Conservation (phyloP, 768 basidiomycete genomes). For the Dentipellis fragilis region DNA sequence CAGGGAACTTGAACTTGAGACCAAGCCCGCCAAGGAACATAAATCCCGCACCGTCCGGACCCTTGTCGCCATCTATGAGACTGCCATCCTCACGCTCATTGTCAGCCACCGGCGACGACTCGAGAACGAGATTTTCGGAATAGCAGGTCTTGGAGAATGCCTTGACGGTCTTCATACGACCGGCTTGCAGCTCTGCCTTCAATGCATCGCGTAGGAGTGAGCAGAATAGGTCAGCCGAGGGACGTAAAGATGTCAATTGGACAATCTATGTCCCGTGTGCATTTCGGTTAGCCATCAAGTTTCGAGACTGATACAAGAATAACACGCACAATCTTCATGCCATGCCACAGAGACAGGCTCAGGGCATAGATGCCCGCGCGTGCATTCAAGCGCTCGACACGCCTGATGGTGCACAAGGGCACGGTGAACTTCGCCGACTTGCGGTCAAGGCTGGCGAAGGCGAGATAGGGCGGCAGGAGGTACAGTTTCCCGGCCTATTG, state of each 20-base stretch:
- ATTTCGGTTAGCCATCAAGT: background rate
- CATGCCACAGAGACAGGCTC: constrained; percentile 88
- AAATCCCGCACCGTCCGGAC: constrained; percentile 39
- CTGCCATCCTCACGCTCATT: constrained; percentile 43
- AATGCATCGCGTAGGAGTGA: constrained; percentile 79
- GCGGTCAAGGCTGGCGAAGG: constrained; percentile 84
- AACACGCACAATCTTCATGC: constrained; percentile 75
- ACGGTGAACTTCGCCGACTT: constrained; percentile 88
- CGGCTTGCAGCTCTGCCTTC: constrained; percentile 79
- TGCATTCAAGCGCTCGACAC: constrained; percentile 90
- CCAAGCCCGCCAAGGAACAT: constrained; percentile 74
- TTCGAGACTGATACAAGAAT: background rate
- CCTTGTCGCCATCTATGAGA: constrained; percentile 56
- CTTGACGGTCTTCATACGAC: constrained; percentile 91
- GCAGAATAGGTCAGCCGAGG: constrained; percentile 91
- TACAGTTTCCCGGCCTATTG: constrained; percentile 81
- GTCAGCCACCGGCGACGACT: constrained; percentile 30
- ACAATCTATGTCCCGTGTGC: constrained; percentile 48
- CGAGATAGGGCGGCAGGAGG: constrained; percentile 81
- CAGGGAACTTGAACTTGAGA: constrained; percentile 80
- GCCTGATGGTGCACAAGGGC: constrained; percentile 83
- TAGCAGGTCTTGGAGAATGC: constrained; percentile 87
- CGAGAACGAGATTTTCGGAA: constrained; percentile 75
- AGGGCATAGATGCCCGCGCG: constrained; percentile 95
- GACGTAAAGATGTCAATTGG: constrained; percentile 87